Evolutionary conservation across 805 yeast species (phyloP).

Genomic region (Schwanniomyces polymorphus): DNA sequence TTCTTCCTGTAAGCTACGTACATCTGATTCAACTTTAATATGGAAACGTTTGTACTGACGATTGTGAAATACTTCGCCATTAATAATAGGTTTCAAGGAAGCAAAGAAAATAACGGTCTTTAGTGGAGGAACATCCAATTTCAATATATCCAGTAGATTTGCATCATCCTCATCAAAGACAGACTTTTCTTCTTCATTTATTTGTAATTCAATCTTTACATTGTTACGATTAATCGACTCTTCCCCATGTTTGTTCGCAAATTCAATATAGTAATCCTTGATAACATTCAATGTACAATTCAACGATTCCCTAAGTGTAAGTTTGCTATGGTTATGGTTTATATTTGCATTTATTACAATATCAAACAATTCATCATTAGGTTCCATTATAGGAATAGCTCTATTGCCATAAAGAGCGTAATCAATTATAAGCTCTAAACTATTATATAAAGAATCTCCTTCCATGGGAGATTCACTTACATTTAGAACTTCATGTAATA

Average conservation of each 20-base stretch:
- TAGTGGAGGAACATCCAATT: slow-evolving; percentile 29
- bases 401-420: slow-evolving; percentile 18
- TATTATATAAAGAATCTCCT: background rate
- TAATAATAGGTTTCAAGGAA: background rate
- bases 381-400: slow-evolving; percentile 21
- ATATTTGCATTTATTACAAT: slow-evolving; percentile 7
- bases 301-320: slow-evolving; percentile 17
- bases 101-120: slow-evolving; percentile 11
- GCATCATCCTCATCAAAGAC: slow-evolving; percentile 4
- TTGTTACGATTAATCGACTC: slow-evolving; percentile 9
- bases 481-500: slow-evolving; percentile 12
- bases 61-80: background rate
- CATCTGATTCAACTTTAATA: slow-evolving; percentile 14
- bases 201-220: slow-evolving; percentile 10
- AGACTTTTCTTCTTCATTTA: slow-evolving; percentile 3
- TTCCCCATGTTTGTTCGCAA: slow-evolving; percentile 7
- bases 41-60: slow-evolving; percentile 11
- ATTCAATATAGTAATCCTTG: slow-evolving; percentile 16
- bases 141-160: slow-evolving; percentile 11
- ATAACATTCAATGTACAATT: slow-evolving; percentile 17
- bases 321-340: slow-evolving; percentile 2
- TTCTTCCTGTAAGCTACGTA: slow-evolving; percentile 13
- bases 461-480: slow-evolving; percentile 3
- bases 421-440: slow-evolving; percentile 20
- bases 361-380: slow-evolving; percentile 23